Conservation (phyloP, 2,329 filamentous ascomycete species). For the Neonectria faginata region DNA sequence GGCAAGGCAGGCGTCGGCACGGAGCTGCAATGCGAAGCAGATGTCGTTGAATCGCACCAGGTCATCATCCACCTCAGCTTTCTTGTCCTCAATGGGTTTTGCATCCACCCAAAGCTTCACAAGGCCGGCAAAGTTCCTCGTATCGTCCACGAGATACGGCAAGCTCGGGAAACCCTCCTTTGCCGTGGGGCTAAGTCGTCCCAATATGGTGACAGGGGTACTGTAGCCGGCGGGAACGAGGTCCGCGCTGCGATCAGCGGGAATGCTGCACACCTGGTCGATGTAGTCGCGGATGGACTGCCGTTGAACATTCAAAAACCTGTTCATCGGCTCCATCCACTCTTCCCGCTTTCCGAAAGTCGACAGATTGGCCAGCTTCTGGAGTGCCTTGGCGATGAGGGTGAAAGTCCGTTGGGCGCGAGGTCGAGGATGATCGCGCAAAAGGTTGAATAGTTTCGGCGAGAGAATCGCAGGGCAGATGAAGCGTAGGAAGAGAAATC, state of each 20-base stretch:
- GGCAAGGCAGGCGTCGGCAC: constrained; percentile 63
- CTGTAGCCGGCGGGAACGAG: constrained; percentile 86
- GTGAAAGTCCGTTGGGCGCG: constrained; percentile 90
- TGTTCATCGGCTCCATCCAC: constrained; percentile 99
- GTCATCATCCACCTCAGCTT: constrained; percentile 58
- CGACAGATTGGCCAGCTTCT: constrained; percentile 90
- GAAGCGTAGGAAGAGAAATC: constrained; percentile 93
- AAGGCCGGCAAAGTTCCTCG: constrained; percentile 84
- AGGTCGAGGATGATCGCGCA: constrained; percentile 83
- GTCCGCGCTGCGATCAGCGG: constrained; percentile 73
- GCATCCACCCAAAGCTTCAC: constrained; percentile 83
- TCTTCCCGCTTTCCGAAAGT: constrained; percentile 93
- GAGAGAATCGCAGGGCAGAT: constrained; percentile 97
- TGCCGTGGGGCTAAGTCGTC: constrained; percentile 81
- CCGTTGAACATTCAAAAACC: constrained; percentile 80
- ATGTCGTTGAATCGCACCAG: constrained; percentile 64
- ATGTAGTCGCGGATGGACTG: constrained; percentile 88
- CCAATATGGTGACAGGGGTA: constrained; percentile 90
- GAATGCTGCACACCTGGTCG: constrained; percentile 86
- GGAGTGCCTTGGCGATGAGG: constrained; percentile 90
- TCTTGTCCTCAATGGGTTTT: constrained; percentile 54
- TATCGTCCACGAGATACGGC: constrained; percentile 91
- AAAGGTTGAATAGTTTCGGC: constrained; percentile 89
- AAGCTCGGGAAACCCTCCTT: constrained; percentile 93
- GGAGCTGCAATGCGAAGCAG: constrained; percentile 63